These are phyloP conservation scores for Ascochyta fabae DNA, from an alignment of 2,329 filamentous ascomycete genomes.

Conservation along the genomic window DNA sequence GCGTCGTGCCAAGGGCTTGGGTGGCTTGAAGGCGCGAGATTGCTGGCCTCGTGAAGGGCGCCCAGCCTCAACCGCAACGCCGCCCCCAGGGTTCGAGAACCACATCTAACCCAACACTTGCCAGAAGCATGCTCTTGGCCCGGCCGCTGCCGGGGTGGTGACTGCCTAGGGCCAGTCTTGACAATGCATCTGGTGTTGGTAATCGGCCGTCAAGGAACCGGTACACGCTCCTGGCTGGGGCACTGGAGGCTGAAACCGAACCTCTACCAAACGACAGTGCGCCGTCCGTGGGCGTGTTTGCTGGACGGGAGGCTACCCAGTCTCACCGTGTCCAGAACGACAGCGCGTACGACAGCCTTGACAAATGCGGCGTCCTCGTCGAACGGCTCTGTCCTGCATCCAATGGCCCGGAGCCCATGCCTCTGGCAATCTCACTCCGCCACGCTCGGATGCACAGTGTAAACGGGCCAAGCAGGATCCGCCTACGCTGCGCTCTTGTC, in stretches of 20 bases:
- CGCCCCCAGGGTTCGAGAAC: slow-evolving; percentile 44
- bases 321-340: not conserved
- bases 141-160: slow-evolving; percentile 25
- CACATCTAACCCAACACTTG: slow-evolving; percentile 25
- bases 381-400: slow-evolving; percentile 24
- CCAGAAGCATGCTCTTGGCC: slow-evolving; percentile 44
- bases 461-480: slow-evolving; percentile 37
- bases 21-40: slow-evolving; percentile 38
- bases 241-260: slow-evolving; percentile 28
- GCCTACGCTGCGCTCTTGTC: slow-evolving; percentile 31
- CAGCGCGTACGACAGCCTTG: slow-evolving; percentile 19
- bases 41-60: slow-evolving; percentile 31
- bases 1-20: slow-evolving; percentile 47
- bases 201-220: slow-evolving; percentile 26
- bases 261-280: not conserved
- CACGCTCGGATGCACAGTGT: slow-evolving; percentile 34
- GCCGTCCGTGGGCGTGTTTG: not conserved
- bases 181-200: slow-evolving; percentile 3
- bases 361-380: slow-evolving; percentile 29
- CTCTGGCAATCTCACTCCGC: slow-evolving; percentile 25
- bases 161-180: slow-evolving; percentile 21
- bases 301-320: slow-evolving; percentile 2
- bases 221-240: slow-evolving; percentile 5
- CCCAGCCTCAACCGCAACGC: slow-evolving; percentile 35
- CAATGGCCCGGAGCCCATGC: slow-evolving; percentile 21